These are phyloP conservation scores for Prunus dulcis DNA, from an alignment of 306 rosid species.

Conservation along the genomic window DNA sequence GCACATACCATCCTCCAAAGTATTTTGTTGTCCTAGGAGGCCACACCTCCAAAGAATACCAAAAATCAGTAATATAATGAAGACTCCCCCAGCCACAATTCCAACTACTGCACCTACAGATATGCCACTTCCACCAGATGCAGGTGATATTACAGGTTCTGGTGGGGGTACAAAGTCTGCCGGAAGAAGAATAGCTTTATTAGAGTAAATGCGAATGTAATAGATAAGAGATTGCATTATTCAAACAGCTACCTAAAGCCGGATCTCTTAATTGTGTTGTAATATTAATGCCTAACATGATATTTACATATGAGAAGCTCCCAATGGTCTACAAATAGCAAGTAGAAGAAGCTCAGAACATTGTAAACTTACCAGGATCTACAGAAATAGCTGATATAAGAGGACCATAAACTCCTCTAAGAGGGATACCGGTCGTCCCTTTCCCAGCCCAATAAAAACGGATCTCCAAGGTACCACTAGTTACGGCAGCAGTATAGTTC, in stretches of 20 bases:
- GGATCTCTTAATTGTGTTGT: neutral
- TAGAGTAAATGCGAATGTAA: neutral
- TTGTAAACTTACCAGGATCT: conserved; percentile 21
- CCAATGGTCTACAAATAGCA: neutral
- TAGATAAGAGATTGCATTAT: neutral
- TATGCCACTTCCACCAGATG: conserved; percentile 14
- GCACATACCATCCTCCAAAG: conserved; percentile 35
- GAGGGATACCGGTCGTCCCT: conserved; percentile 37
- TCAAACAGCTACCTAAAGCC: neutral
- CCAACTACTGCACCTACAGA: conserved; percentile 26
- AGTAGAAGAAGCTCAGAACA: neutral
- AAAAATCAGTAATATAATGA: conserved; percentile 18
- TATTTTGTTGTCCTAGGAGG: conserved; percentile 10
- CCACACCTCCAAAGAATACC: conserved; percentile 34
- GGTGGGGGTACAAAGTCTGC: conserved; percentile 29
- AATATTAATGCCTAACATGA: too few species aligned
- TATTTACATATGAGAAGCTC: neutral
- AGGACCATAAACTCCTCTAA: conserved; percentile 41
- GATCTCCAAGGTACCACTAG: conserved; percentile 29
- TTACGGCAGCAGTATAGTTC: conserved; percentile 7
- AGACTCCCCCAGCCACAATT: conserved; percentile 24
- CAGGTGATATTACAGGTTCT: neutral
- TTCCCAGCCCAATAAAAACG: conserved; percentile 48
- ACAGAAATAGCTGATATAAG: conserved; percentile 47
- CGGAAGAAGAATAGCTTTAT: neutral